These are phyloP conservation scores for Rosa chinensis DNA, from an alignment of 306 rosid species.

Conservation along the genomic window DNA sequence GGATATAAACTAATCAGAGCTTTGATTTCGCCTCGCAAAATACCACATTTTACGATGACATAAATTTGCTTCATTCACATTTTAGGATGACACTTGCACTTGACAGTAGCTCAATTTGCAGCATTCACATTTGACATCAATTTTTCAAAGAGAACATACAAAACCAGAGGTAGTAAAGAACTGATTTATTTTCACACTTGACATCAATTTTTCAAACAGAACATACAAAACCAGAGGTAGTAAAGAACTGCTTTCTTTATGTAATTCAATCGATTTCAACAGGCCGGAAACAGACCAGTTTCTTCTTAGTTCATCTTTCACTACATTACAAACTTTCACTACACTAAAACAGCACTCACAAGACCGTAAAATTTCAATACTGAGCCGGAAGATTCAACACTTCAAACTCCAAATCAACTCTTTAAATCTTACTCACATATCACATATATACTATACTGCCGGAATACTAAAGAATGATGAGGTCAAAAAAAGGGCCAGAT, in stretches of 20 bases:
- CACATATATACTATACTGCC: slow-evolving; percentile 54
- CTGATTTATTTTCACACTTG: not conserved
- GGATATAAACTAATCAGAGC: not conserved
- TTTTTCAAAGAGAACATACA: not conserved
- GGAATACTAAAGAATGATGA: slow-evolving; percentile 25
- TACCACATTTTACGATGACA: not conserved
- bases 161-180: not conserved
- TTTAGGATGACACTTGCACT: too few relatives aligned
- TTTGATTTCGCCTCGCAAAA: not conserved
- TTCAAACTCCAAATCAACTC: slow-evolving; percentile 34
- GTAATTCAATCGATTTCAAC: not conserved
- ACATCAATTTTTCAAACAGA: not conserved
- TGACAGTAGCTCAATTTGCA: not conserved
- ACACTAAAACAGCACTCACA: slow-evolving; percentile 10
- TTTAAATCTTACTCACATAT: slow-evolving; percentile 55
- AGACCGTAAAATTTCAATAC: slow-evolving; percentile 22
- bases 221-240: not conserved
- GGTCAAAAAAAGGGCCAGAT: slow-evolving; percentile 8
- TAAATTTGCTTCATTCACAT: not conserved
- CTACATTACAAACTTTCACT: slow-evolving; percentile 33
- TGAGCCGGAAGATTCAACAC: slow-evolving; percentile 28
- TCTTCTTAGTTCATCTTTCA: slow-evolving; percentile 23
- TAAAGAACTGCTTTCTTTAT: not conserved
- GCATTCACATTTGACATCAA: not conserved
- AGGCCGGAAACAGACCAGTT: slow-evolving; percentile 1